Evolutionary conservation across 2,329 filamentous ascomycete species (phyloP), one percentile per base, ranked within the genome.

Genomic region (Ophiostoma novo-ulmi): DNA sequence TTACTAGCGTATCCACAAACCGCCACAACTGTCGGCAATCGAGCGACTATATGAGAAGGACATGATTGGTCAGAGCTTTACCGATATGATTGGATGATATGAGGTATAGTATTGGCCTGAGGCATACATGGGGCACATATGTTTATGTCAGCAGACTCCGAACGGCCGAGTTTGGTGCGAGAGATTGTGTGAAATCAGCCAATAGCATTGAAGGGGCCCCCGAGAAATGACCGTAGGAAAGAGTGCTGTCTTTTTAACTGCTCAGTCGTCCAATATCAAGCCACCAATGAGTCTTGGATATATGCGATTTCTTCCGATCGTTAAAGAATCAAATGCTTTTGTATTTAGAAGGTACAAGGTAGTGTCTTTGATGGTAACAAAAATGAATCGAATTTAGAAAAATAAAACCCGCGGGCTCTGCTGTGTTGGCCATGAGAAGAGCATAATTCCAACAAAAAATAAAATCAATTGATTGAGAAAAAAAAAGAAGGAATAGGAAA

Each of bases 181-280:
- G 8, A 14, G n/a, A 10, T 7, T 5, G 8, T 26, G 52, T 11
- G 44, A n/a, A 26, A 58, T 4, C 17, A 8, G 22, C 52, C 52
- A 22, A 63, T 63, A 31, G 58, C 11, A 63, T 63, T 26, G 13
- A 35, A 26, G 26, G 13, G 58, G 13, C 11, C 20, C 48, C 58
- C 58, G 58, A 63, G 58, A 63, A 63, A 63, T 63, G 58, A 13
- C 58, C 58, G 58, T 35, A 14, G 26, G 22, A 36, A 63, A 36
- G 58, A 35, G 58, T 13, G 26, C 58, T 55, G 48, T 11, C 10
- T 31, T 58, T 17, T 17, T 11, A 13, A 39, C 38, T 39, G 5
- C 6, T 48, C 17, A 17, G 2, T 17, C 17, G 13, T 14, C 20
- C 26, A 63, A 2, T 22, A 11, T 7, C 13, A 13, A 17, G 26